Evolutionary conservation across 441 rosid genomes (phyloP).

Genomic region (Kokia cookei): DNA sequence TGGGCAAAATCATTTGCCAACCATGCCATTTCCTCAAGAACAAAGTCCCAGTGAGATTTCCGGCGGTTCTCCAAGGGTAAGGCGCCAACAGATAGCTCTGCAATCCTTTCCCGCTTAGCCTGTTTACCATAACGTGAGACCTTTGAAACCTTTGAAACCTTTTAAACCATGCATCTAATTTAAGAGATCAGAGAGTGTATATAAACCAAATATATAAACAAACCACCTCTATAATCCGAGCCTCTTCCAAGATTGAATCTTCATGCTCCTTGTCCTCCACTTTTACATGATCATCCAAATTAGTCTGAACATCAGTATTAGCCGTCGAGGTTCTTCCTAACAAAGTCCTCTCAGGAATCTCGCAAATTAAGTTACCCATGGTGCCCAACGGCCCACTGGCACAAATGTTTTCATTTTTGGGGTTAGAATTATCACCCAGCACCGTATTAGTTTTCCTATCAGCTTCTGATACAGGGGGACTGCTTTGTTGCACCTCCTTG

Average conservation of each 20-base stretch:
- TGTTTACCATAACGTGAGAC: constrained; percentile 35
- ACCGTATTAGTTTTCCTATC: constrained; percentile 27
- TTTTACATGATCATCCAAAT: constrained; percentile 32
- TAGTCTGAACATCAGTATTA: constrained; percentile 38
- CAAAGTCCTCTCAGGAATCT: constrained; percentile 30
- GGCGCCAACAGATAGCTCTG: constrained; percentile 68
- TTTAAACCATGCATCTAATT: constrained; percentile 8
- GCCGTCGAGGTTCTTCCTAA: constrained; percentile 29
- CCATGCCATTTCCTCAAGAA: constrained; percentile 99
- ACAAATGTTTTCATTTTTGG: constrained; percentile 25
- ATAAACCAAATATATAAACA: constrained; percentile 15
- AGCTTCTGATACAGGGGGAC: constrained; percentile 22
- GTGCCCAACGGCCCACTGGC: constrained; percentile 33
- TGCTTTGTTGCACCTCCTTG: constrained; percentile 36
- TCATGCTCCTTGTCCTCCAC: constrained; percentile 55
- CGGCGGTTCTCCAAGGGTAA: constrained; percentile 42
- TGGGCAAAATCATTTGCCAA: constrained; percentile 98
- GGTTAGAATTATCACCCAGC: constrained; percentile 25
- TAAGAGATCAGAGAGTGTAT: constrained; percentile 11
- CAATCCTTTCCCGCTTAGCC: constrained; percentile 89
- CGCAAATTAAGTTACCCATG: constrained; percentile 27
- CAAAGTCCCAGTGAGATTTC: constrained; percentile 93
- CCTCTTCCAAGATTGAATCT: constrained; percentile 90
- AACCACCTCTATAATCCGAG: constrained; percentile 78
- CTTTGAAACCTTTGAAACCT: constrained; percentile 15